Base-by-base conservation (phyloP, 495 filamentous ascomycete species). In the Rostrohypoxylon terebratum region DNA sequence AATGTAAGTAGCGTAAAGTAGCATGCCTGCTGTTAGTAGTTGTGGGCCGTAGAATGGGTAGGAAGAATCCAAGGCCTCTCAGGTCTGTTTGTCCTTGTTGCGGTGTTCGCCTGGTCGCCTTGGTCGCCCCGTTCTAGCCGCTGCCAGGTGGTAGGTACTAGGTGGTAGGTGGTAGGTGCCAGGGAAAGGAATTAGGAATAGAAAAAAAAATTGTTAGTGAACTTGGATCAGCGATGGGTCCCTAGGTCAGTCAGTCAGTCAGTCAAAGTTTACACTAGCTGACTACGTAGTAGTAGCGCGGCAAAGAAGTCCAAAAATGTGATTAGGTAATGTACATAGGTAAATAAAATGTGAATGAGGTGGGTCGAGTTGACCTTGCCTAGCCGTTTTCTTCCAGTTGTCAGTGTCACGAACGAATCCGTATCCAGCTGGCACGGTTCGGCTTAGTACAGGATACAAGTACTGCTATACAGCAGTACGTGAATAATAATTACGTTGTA, bases 141-240 rank as follows among this genome's bases (percentile, higher is more conserved):
- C 9, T 45, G 42, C 42, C 42, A 45, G 42, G 42, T 45, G 42
- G 42, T 45, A 45, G 38, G n/a, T 14, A n/a, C n/a, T n/a, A n/a
- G n/a, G 33, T 34, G 33, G 33, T 34, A 34, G 33, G 21, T 44
- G 47, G 4, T 11, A 50, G 4, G 48, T 9, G 53, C 36, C 36
- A 57, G 33, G 18, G n/a, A 14, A 13, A 40, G 6, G 23, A 25
- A 54, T 11, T 21, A 47, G 48, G n/a, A 53, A 58, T 20, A 62
- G 55, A 40, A 14, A 63, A 20, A 64, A 25, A 45, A 71, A 55
- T 59, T 63, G 67, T 51, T 69, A 68, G 65, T 55, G 66, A 64
- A 44, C 42, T 25, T 33, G 16, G 47, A 13, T 38, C 34, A 13
- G 34, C 11, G 36, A 57, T 21, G 20, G 48, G 51, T n/a, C n/a